A percentile compares a stretch with the other conserved stretches of the same genome.
Evolutionary conservation across 129 eudicot species (phyloP).

Genomic region (Glebionis coronaria): DNA sequence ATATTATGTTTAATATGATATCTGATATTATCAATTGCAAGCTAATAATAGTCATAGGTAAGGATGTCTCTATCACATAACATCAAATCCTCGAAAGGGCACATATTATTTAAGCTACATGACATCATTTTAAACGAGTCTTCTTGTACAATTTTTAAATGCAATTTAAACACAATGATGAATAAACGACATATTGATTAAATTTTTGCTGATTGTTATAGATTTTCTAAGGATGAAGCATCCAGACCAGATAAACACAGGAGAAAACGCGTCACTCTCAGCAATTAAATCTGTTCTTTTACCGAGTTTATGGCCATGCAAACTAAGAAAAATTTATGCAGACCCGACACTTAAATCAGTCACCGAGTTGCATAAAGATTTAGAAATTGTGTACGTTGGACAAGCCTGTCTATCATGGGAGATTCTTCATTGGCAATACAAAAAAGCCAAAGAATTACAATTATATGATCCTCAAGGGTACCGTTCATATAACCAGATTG

Average conservation of each 20-base stretch:
- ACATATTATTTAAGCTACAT: slow-evolving; percentile 8
- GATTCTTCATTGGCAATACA: slow-evolving; percentile 73
- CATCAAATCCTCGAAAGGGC: slow-evolving; percentile 7
- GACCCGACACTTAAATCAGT: slow-evolving; percentile 64
- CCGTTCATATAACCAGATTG: slow-evolving; percentile 60
- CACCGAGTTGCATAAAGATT: slow-evolving; percentile 53
- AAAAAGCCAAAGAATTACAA: slow-evolving; percentile 56
- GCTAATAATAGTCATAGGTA: slow-evolving; percentile 8
- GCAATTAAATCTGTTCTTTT: slow-evolving; percentile 39
- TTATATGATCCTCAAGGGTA: slow-evolving; percentile 47
- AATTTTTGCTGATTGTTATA: slow-evolving; percentile 19
- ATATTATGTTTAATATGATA: slow-evolving; percentile 1
- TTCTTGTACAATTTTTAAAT: slow-evolving; percentile 1
- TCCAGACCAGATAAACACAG: slow-evolving; percentile 38
- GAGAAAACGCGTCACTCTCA: slow-evolving; percentile 45
- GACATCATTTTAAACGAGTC: slow-evolving; percentile 29
- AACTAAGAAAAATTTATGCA: slow-evolving; percentile 52
- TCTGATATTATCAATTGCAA: slow-evolving; percentile 18
- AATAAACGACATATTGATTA: slow-evolving; percentile 7
- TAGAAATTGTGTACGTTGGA: slow-evolving; percentile 79
- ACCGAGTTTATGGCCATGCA: slow-evolving; percentile 46
- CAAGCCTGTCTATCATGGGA: slow-evolving; percentile 92
- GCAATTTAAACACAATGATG: background rate
- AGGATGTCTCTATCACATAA: slow-evolving; percentile 18
- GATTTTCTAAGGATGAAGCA: slow-evolving; percentile 76